Evolutionary conservation across 2,329 filamentous ascomycete species (phyloP), one percentile per base, ranked within the genome.

Genomic region (Paecilomyces fulvus): DNA sequence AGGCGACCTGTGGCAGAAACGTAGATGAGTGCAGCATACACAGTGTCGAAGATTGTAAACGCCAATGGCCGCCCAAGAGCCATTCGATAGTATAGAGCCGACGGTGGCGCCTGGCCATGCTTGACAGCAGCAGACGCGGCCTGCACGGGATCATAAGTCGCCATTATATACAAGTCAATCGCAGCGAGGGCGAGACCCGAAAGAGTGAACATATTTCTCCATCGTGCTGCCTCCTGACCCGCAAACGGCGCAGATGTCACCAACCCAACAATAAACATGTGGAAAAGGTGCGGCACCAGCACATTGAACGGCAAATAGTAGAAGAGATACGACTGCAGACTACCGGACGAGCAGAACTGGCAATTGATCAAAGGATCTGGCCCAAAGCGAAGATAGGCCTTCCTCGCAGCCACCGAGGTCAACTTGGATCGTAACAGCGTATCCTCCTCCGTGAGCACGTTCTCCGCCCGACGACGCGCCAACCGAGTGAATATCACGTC

Each of bases 401-500:
- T 81, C 55, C 89, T 82, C 51, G 87, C 87, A 62, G 90, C 85
- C 55, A 86, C 75, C 58, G 82, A 86, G 62, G 83, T 81, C 67
- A 97, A 85, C 64, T 86, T 86, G 25, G 77, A 74, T 54, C 84
- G 81, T 9, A 97, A 79, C 23, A 79, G 73, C 53, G 83, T 77
- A 73, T 97, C 92, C 11, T 70, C 69, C 0, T 65, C 61, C 2
- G 75, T 79, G 55, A 81, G 71, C 14, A 67, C 62, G 17, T 72
- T 71, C 6, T 69, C 63, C 0, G 75, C 73, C 14, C 74, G 73
- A 37, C 68, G 56, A 4, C 70, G 66, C 1, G 78, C 73, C 9
- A 97, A 80, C 14, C 92, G 88, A 58, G 82, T 84, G 73, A 96
- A 94, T 59, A 97, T 80, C 31, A 95, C 86, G 67, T 92, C 89